Base-by-base conservation (phyloP, 2,329 filamentous ascomycete genomes). In the Alternaria postmessia region DNA sequence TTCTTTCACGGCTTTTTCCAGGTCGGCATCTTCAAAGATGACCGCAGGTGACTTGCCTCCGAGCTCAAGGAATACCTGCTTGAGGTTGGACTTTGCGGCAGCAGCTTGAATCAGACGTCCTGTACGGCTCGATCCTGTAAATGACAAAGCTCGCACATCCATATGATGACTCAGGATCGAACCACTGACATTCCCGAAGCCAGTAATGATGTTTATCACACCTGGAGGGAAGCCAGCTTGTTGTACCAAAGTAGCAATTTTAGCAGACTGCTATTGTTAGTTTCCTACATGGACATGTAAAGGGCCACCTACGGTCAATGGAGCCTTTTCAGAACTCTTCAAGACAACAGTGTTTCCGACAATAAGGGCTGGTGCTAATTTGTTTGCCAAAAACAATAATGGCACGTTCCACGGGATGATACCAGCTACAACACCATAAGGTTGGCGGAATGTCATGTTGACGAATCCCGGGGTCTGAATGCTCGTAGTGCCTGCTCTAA, bases 1-100 rank as follows among this genome's bases (percentile, higher is more conserved):
- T 63, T 80, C 65, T 46, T 72, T 89, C 60, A 91, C 86, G 41
- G 92, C 91, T 71, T 93, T 91, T 26, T 94, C 84, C 20, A 94
- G 81, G 66, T 88, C 93, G 22, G 92, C 92, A 51, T 92, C 92
- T 75, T 94, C 91, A 70, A 94, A 86, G 22, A 94, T 87, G 42
- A 91, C 89, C 12, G 91, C 91, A 74, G 94, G 92, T 82, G 94
- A 94, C 85, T 95, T 95, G 69, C 92, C 92, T 32, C 92, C 92
- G 57, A 95, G 83, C 80, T 95, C 94, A 73, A 92, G 91, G 81
- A 93, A 91, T 20, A 94, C 91, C 71, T 91, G 89, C 85, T 95
- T 94, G 69, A 92, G 90, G 72, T 94, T 93, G 67, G 91, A 91
- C 4, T 90, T 92, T 41, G 89, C 91, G 51, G 91, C 87, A 58